A percentile compares a stretch with the other conserved stretches of the same genome.
These are phyloP conservation scores for Picochlorum sp. DNA, from an alignment of 139 green algal species.

Conservation along the genomic window DNA sequence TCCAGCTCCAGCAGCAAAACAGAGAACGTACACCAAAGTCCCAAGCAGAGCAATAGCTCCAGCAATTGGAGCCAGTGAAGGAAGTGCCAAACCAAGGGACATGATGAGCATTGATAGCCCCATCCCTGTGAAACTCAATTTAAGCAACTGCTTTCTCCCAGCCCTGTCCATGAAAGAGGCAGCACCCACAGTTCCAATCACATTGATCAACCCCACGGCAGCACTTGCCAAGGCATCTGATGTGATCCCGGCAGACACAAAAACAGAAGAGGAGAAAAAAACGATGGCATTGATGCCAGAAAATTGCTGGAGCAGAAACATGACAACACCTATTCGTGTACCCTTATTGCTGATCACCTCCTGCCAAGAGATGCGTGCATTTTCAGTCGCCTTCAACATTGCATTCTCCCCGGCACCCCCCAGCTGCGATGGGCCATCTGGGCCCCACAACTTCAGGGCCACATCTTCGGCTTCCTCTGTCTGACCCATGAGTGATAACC, in stretches of 20 bases:
- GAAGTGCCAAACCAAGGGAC: conserved; percentile 62
- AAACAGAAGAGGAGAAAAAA: conserved; percentile 91
- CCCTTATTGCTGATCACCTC: conserved; percentile 41
- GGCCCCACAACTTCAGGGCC: conserved; percentile 57
- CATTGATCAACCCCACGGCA: conserved; percentile 81
- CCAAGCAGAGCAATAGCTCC: conserved; percentile 59
- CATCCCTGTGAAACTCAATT: conserved; percentile 66
- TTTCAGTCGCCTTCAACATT: neutral
- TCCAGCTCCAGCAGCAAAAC: conserved; percentile 83
- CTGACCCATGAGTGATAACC: conserved; percentile 48
- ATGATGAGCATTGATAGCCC: conserved; percentile 62
- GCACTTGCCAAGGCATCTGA: conserved; percentile 75
- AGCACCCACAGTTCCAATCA: conserved; percentile 75
- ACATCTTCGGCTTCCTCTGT: conserved; percentile 39
- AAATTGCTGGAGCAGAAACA: conserved; percentile 95
- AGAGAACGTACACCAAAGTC: conserved; percentile 81
- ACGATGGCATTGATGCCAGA: conserved; percentile 92
- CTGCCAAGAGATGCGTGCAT: conserved; percentile 19
- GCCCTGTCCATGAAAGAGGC: conserved; percentile 68
- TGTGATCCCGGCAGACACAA: conserved; percentile 78
- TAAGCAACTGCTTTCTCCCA: conserved; percentile 79
- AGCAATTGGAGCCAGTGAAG: conserved; percentile 36
- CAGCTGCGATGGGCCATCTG: conserved; percentile 31
- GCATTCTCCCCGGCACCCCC: neutral
- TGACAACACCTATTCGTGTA: conserved; percentile 38